phyloP scores from a whole-genome alignment of 768 basidiomycete genomes.

The Tephrocybe sp. region DNA sequence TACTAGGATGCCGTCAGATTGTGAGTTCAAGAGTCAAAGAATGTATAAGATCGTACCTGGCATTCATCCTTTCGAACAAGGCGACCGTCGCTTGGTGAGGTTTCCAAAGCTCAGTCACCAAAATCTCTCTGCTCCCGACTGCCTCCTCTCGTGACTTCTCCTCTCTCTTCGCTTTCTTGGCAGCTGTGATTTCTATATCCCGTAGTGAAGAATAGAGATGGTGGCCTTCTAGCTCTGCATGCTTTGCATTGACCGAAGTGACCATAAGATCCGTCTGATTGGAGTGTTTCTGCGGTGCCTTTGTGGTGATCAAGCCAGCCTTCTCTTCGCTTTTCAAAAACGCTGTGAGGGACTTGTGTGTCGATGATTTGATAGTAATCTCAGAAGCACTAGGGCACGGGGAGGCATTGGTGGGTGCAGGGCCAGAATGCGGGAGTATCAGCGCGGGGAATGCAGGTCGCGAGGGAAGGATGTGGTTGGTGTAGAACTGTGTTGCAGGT shows the following conservation, averaged over 20 bases:
- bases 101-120: constrained; percentile 74
- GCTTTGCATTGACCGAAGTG: constrained; percentile 51
- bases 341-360: constrained; percentile 75
- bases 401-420: constrained; percentile 20
- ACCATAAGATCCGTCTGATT: constrained; percentile 54
- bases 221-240: constrained; percentile 58
- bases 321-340: constrained; percentile 84
- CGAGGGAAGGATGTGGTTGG: constrained; percentile 72
- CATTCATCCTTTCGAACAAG: constrained; percentile 65
- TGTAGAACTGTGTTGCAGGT: constrained; percentile 73
- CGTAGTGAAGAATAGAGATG: constrained; percentile 55
- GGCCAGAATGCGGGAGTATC: constrained; percentile 29
- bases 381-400: constrained; percentile 37
- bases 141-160: constrained; percentile 47
- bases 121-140: constrained; percentile 47
- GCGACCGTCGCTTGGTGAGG: constrained; percentile 55
- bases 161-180: constrained; percentile 57
- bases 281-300: constrained; percentile 53
- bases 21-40: background rate
- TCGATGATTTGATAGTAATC: constrained; percentile 77
- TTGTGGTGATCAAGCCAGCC: constrained; percentile 67
- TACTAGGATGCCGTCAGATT: constrained; percentile 32
- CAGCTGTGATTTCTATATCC: constrained; percentile 64
- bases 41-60: constrained; percentile 47
- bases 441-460: constrained; percentile 67